Base-by-base conservation (phyloP, 805 yeast species). In the Candida koratica region DNA sequence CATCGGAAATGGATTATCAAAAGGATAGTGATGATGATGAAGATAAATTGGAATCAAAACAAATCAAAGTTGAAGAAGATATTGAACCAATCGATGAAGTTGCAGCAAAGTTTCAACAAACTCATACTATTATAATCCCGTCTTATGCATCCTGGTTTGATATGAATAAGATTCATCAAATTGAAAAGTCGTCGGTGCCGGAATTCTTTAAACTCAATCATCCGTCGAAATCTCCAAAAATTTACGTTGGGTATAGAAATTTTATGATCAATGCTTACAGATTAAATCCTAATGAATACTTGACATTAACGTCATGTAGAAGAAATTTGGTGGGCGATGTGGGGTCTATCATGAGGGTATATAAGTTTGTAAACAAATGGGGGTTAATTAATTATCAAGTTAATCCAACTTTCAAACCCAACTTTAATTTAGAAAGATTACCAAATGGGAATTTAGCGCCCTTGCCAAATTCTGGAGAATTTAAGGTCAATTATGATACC, bases 361-460 rank as follows among this genome's bases (percentile, higher is more conserved):
- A 86, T 53, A 72, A 80, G 35, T 88, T 89, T 53, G 64, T 89
- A 39, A 85, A 79, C 48, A 84, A 83, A 56, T 89, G 97, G 97
- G 97, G 97, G 0, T 67, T 89, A 34, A 85, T 89, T 36, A 89
- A 89, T 59, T 89, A 89, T 57, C 97, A 89, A 58, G 94, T 89
- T 2, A 84, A 82, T 53, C 85, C 89, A 1, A 84, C 77, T 44
- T 68, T 79, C 36, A 74, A 80, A 44, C 93, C 94, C 3, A 71
- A 72, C 17, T 68, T 77, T 34, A 67, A 70, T 2, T 69, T 81
- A 12, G 84, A 79, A 38, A 65, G 64, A 39, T 44, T 64, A 25
- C 65, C 69, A 8, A 63, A 64, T 43, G 72, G 71, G 1, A 51
- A 54, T 16, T 61, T 53, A 52, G 68, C 62, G 17, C 69, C 69